phyloP scores from a whole-genome alignment of 140 eudicot genomes.

The Stevia rebaudiana region DNA sequence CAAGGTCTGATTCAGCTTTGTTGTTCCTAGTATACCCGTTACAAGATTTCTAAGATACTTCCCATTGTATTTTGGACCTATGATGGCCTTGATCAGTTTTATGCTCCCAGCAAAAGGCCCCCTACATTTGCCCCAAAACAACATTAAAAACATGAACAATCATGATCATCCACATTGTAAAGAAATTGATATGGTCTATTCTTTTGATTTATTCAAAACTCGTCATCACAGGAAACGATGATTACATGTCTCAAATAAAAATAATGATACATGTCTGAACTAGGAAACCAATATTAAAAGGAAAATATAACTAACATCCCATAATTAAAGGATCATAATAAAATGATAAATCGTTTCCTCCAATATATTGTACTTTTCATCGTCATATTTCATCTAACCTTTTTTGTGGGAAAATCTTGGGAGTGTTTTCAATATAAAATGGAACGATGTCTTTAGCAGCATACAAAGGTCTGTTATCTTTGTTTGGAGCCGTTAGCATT shows the following conservation, averaged over 20 bases:
- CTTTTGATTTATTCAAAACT: too few species aligned
- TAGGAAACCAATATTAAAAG: too few species aligned
- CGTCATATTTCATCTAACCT: conserved; percentile 26
- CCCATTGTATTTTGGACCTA: conserved; percentile 52
- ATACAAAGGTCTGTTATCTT: conserved; percentile 48
- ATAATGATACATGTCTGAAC: too few species aligned
- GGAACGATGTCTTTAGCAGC: conserved; percentile 52
- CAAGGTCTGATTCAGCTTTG: conserved; percentile 40
- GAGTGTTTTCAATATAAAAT: conserved; percentile 44
- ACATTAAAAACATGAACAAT: not conserved
- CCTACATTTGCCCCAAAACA: not conserved
- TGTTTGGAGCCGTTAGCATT: conserved; percentile 60
- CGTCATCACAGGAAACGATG: too few species aligned
- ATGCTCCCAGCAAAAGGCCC: conserved; percentile 37
- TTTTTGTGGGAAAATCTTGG: conserved; percentile 51
- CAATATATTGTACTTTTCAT: too few species aligned
- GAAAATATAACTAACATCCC: too few species aligned
- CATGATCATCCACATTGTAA: not conserved
- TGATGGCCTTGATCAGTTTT: conserved; percentile 13
- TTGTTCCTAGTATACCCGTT: conserved; percentile 22
- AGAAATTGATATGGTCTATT: too few species aligned
- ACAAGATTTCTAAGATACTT: conserved; percentile 35
- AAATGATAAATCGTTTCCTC: too few species aligned
- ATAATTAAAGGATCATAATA: too few species aligned
- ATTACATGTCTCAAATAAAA: too few species aligned